Evolutionary conservation across 768 basidiomycete genomes (phyloP), one percentile per base, ranked within the genome.

Genomic region (Trametes gibbosa): DNA sequence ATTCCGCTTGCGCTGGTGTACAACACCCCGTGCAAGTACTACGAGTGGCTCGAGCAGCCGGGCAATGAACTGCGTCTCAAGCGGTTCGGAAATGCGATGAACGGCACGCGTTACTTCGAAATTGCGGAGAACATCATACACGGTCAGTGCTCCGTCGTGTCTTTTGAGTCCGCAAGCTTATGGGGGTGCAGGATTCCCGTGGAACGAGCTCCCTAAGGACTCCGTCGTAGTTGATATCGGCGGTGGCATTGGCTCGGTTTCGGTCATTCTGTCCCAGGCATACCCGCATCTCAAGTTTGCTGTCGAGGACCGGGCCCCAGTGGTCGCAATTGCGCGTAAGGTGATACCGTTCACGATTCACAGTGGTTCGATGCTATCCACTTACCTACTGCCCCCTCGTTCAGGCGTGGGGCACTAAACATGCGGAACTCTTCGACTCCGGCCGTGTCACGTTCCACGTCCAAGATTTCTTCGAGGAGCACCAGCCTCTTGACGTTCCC

Each of bases 71-170:
- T 52, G 5, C 65, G 86, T 47, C 74, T 89, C 53, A 78, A 83
- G 58, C 77, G 87, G 25, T 89, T 90, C 65, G 86, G 85, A 19
- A 83, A 81, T 56, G 85, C 86, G 3, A 90, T 90, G 87, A 77
- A 76, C 9, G 86, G 85, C 24, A 85, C 86, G 9, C 79, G 76
- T 23, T 80, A 79, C 3, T 89, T 87, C 85, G 86, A 85, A 70
- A 77, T 53, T 12, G 47, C 37, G 13, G 51, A 57, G 56, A 57
- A 62, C 41, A 52, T 62, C 56, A 53, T 57, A 23, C 49, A 50
- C 39, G 60, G 60, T 62, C 21, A 24, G 60, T 27, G 9, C 14
- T 10, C 5, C 3, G 17, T 5, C n/a, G 29, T 10, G 5, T 34
- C 3, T 9, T 5, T 27, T 9, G 23, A 49, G 19, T 49, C n/a